phyloP scores from a whole-genome alignment of 345 rosid genomes.

The Arabis hirsuta region DNA sequence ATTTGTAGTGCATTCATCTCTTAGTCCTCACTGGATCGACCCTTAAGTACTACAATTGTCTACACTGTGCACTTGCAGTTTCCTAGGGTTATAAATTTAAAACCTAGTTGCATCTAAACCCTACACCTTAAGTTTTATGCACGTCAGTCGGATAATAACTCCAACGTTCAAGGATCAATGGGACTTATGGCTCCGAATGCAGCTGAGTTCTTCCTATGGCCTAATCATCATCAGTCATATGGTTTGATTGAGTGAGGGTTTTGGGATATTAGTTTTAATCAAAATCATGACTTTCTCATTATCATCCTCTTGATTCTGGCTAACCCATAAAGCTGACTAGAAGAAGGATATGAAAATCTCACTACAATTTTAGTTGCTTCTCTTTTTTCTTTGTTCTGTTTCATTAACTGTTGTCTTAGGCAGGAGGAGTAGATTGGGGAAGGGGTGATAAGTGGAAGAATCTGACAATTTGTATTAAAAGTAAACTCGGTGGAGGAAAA shows the following conservation, averaged over 20 bases:
- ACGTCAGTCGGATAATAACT: constrained; percentile 41
- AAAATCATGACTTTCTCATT: constrained; percentile 7
- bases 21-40: no score
- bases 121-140: no score
- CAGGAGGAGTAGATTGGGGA: constrained; percentile 32
- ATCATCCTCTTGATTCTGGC: constrained; percentile 39
- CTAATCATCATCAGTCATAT: constrained; percentile 58
- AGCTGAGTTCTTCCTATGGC: constrained; percentile 80
- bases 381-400: constrained; percentile 4
- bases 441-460: constrained; percentile 30
- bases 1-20: no score
- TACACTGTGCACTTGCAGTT: no score
- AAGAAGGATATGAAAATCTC: constrained; percentile 38
- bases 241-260: neutral
- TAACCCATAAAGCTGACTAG: constrained; percentile 47
- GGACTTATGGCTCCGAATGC: constrained; percentile 55
- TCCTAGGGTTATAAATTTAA: no score
- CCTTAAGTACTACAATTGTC: no score
- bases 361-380: constrained; percentile 7
- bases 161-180: constrained; percentile 49
- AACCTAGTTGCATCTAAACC: no score
- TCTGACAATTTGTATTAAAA: constrained; percentile 19
- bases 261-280: neutral
- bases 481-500: constrained; percentile 28
- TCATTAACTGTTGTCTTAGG: constrained; percentile 42